These are phyloP conservation scores for Fusarium hostae DNA, from an alignment of 2,329 filamentous ascomycete species.

Conservation along the genomic window DNA sequence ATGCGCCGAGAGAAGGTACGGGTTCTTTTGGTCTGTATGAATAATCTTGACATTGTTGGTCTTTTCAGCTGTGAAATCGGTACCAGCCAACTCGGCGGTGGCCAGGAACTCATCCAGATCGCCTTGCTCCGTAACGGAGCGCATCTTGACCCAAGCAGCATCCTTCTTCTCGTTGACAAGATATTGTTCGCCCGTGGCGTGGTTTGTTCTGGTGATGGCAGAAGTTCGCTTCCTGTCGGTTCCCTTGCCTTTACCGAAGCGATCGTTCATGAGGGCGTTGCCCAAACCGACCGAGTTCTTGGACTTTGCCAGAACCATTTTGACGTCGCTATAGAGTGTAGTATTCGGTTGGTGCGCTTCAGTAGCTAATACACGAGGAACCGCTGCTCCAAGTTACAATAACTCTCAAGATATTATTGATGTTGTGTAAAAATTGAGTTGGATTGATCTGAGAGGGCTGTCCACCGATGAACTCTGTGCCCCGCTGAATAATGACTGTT, in stretches of 20 bases:
- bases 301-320: constrained; percentile 80
- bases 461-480: constrained; percentile 35
- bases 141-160: constrained; percentile 99
- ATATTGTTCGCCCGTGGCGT: constrained; percentile 87
- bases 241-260: constrained; percentile 93
- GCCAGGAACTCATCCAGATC: constrained; percentile 96
- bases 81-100: constrained; percentile 96
- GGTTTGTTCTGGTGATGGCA: constrained; percentile 74
- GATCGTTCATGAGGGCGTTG: constrained; percentile 98
- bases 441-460: constrained; percentile 29
- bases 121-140: constrained; percentile 96
- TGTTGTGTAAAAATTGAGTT: constrained; percentile 34
- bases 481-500: constrained; percentile 55
- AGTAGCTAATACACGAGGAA: constrained; percentile 17
- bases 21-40: constrained; percentile 94
- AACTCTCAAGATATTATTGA: constrained; percentile 15
- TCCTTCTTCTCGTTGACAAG: constrained; percentile 91
- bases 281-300: constrained; percentile 95
- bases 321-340: constrained; percentile 44
- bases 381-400: constrained; percentile 24
- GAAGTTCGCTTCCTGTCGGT: constrained; percentile 77
- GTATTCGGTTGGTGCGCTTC: background rate
- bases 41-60: constrained; percentile 99
- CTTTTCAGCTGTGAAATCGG: constrained; percentile 98
- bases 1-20: constrained; percentile 84